Evolutionary conservation across 2,329 filamentous ascomycete species (phyloP).

Genomic region (Neospermospora avenae): DNA sequence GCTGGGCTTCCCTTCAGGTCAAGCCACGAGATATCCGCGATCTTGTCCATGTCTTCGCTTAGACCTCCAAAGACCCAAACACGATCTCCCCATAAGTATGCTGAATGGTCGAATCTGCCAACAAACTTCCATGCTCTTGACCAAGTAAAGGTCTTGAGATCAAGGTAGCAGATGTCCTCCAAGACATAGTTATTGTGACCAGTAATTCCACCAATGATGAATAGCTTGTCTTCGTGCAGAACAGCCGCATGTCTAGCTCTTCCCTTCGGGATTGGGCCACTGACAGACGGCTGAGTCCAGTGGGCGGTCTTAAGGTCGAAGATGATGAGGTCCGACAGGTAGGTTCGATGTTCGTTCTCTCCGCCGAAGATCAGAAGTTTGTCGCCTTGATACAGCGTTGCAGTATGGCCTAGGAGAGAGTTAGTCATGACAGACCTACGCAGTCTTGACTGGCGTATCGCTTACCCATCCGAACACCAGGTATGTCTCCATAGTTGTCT

Average conservation of each 20-base stretch:
- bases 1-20: constrained; percentile 89
- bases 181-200: constrained; percentile 88
- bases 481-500: constrained; percentile 98
- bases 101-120: constrained; percentile 89
- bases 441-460: not conserved
- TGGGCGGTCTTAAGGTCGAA: constrained; percentile 92
- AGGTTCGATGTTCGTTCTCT: constrained; percentile 95
- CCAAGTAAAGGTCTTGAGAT: constrained; percentile 97
- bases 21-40: constrained; percentile 94
- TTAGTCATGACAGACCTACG: not conserved
- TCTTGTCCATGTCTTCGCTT: constrained; percentile 95
- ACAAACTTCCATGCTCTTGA: constrained; percentile 95
- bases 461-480: constrained; percentile 92
- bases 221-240: constrained; percentile 93
- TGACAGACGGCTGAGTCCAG: constrained; percentile 89
- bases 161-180: constrained; percentile 94
- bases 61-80: constrained; percentile 97
- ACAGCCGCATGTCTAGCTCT: constrained; percentile 88
- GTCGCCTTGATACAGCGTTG: constrained; percentile 87
- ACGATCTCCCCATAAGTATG: constrained; percentile 85
- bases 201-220: constrained; percentile 93
- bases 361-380: constrained; percentile 97
- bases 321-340: constrained; percentile 92
- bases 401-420: constrained; percentile 74
- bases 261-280: constrained; percentile 81